phyloP scores from a whole-genome alignment of 352 stramenopile species.

The Elongisporangium senticosum region DNA sequence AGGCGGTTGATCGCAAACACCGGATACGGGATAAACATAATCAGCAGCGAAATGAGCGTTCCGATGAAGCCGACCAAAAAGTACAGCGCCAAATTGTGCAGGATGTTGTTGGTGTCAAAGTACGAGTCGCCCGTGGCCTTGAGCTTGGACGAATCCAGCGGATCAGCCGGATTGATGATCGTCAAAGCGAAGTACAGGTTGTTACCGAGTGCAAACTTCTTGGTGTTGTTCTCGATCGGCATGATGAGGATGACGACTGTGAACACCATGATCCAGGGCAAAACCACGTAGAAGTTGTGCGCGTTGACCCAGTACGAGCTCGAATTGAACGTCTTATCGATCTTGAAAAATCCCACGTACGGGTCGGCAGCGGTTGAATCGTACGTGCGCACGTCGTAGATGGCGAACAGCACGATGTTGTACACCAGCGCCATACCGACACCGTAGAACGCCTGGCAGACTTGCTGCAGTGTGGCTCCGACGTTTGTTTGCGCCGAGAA shows the following conservation, averaged over 20 bases:
- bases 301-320: conserved; percentile 46
- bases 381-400: conserved; percentile 26
- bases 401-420: conserved; percentile 54
- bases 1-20: conserved; percentile 39
- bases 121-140: conserved; percentile 29
- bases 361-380: conserved; percentile 15
- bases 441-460: conserved; percentile 76
- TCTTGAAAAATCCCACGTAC: conserved; percentile 31
- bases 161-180: conserved; percentile 51
- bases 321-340: conserved; percentile 44
- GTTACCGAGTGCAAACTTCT: conserved; percentile 61
- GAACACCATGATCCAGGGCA: conserved; percentile 60
- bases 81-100: conserved; percentile 47
- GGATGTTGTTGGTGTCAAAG: conserved; percentile 35
- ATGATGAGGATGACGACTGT: conserved; percentile 46
- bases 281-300: conserved; percentile 35
- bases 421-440: conserved; percentile 59
- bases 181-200: conserved; percentile 67
- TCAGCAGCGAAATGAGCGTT: conserved; percentile 38
- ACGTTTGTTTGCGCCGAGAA: conserved; percentile 74
- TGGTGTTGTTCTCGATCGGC: conserved; percentile 53
- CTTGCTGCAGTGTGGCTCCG: conserved; percentile 53
- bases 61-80: conserved; percentile 46
- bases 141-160: conserved; percentile 23
- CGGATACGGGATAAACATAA: conserved; percentile 55